These are phyloP conservation scores for Lagenidium giganteum DNA, from an alignment of 352 stramenopile species.

Conservation along the genomic window DNA sequence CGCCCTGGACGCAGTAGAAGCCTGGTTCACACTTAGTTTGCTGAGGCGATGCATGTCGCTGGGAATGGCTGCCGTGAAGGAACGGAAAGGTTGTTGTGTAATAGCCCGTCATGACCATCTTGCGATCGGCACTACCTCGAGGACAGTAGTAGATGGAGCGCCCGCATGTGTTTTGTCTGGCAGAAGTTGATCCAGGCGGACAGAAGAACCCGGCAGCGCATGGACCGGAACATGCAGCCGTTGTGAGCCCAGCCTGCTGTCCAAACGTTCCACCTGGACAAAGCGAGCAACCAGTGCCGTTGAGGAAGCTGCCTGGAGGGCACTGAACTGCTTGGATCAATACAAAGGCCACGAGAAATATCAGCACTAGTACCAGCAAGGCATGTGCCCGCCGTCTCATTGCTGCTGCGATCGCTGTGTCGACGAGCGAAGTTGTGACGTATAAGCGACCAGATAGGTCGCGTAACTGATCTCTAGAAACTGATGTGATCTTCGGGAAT, in stretches of 20 bases:
- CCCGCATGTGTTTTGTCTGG: constrained; percentile 42
- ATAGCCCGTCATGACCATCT: constrained; percentile 35
- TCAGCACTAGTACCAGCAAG: too few species aligned
- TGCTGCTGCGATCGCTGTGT: too few species aligned
- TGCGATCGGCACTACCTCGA: constrained; percentile 30
- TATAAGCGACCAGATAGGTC: too few species aligned
- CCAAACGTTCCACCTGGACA: constrained; percentile 55
- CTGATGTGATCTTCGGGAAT: too few species aligned
- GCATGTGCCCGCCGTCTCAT: too few species aligned
- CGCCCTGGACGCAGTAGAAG: constrained; percentile 53
- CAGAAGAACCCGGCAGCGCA: constrained; percentile 54
- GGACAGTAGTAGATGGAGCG: constrained; percentile 55
- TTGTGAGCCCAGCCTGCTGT: constrained; percentile 25
- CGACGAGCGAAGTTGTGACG: too few species aligned
- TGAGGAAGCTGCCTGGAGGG: constrained; percentile 1
- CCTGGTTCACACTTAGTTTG: constrained; percentile 44
- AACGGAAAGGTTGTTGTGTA: constrained; percentile 46
- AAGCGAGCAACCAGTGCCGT: constrained; percentile 23
- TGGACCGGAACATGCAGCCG: constrained; percentile 33
- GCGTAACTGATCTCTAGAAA: too few species aligned
- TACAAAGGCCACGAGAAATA: background rate
- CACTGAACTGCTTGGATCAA: too few species aligned
- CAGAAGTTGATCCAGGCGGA: constrained; percentile 46
- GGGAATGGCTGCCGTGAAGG: constrained; percentile 6
- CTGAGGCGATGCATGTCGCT: constrained; percentile 1